These are phyloP conservation scores for Claviceps fusiformis DNA, from an alignment of 2,329 filamentous ascomycete genomes.

Conservation along the genomic window DNA sequence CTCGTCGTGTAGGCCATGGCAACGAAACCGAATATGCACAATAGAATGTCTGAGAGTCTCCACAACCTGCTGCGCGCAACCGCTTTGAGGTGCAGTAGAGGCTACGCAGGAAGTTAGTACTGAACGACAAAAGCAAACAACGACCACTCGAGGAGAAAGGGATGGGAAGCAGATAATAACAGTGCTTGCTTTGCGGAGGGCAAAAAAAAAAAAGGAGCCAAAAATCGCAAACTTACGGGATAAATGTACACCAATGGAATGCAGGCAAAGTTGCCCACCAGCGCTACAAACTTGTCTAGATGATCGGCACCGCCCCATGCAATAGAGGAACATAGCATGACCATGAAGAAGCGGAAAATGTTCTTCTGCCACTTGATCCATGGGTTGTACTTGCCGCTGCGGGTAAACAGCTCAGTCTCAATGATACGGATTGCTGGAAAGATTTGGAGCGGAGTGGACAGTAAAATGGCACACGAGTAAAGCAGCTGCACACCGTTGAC, in stretches of 20 bases:
- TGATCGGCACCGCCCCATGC: constrained; percentile 89
- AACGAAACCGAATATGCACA: constrained; percentile 70
- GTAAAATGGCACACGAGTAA: constrained; percentile 92
- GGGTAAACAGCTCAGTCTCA: constrained; percentile 84
- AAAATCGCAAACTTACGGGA: constrained; percentile 41
- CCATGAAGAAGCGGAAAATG: constrained; percentile 83
- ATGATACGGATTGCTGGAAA: constrained; percentile 96
- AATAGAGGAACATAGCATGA: constrained; percentile 71
- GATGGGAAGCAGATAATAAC: too few relatives aligned
- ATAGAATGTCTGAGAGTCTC: constrained; percentile 55
- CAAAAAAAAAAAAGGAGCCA: not conserved
- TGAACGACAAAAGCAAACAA: too few relatives aligned
- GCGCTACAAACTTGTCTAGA: constrained; percentile 90
- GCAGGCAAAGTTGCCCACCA: constrained; percentile 95
- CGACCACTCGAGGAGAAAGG: too few relatives aligned
- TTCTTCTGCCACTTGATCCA: constrained; percentile 99
- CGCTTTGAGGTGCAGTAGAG: constrained; percentile 74
- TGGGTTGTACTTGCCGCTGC: constrained; percentile 93
- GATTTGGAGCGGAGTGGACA: constrained; percentile 90
- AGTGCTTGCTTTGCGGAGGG: not conserved
- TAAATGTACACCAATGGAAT: constrained; percentile 97
- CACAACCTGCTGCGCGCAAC: constrained; percentile 58
- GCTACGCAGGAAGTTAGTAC: constrained; percentile 40
- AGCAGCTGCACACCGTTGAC: constrained; percentile 95
- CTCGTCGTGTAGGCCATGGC: constrained; percentile 89